Conservation (phyloP, 1,139 yeast genomes). For the Sugiyamaella castrensis region DNA sequence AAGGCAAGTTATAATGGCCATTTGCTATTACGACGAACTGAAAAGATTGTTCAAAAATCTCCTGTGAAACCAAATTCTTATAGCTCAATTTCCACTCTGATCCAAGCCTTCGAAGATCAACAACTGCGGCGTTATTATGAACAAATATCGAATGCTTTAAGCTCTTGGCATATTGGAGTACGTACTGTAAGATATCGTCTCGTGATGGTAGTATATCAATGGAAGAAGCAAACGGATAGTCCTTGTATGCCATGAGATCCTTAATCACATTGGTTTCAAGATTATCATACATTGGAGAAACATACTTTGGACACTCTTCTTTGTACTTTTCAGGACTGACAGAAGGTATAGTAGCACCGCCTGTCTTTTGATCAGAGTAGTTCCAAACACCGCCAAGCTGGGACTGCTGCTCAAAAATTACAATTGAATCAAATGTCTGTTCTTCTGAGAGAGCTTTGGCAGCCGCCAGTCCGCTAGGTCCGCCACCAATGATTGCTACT, state of each 20-base stretch:
- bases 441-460: constrained; percentile 53
- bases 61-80: neutral
- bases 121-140: constrained; percentile 42
- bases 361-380: constrained; percentile 20
- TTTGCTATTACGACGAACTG: constrained; percentile 58
- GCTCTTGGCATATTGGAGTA: constrained; percentile 44
- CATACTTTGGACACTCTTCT: constrained; percentile 31
- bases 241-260: constrained; percentile 54
- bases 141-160: constrained; percentile 34
- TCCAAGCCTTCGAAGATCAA: constrained; percentile 32
- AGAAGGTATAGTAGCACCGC: constrained; percentile 22
- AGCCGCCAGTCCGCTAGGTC: constrained; percentile 63
- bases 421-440: constrained; percentile 43
- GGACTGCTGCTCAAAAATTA: constrained; percentile 51
- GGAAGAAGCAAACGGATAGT: constrained; percentile 45
- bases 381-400: constrained; percentile 55
- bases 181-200: constrained; percentile 47
- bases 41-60: constrained; percentile 33
- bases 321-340: constrained; percentile 24
- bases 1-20: constrained; percentile 59
- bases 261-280: constrained; percentile 64
- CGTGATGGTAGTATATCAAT: constrained; percentile 52
- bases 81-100: constrained; percentile 27
- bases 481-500: constrained; percentile 52
- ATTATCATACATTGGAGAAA: constrained; percentile 47